phyloP scores from a whole-genome alignment of 768 basidiomycete species.

The Mycena maculata region DNA sequence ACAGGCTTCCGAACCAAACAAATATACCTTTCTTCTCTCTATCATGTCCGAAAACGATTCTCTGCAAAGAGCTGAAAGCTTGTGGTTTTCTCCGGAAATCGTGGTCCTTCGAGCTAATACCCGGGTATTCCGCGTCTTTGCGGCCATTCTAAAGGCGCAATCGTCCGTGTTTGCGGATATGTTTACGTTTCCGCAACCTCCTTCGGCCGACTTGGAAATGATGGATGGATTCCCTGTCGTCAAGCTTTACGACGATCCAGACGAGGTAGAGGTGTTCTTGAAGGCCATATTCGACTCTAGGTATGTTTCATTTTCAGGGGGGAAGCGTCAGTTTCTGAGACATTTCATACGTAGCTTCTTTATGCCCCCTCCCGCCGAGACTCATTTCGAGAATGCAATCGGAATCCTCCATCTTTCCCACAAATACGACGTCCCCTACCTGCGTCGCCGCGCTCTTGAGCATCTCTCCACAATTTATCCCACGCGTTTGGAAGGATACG shows the following conservation, averaged over 20 bases:
- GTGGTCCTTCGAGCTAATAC: neutral
- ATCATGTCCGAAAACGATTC: neutral
- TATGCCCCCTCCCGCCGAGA: constrained; percentile 6
- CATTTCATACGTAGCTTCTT: constrained; percentile 9
- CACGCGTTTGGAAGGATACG: neutral
- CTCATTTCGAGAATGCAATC: neutral
- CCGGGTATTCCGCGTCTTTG: neutral
- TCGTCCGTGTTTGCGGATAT: constrained; percentile 11
- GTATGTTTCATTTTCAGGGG: neutral
- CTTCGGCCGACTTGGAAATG: constrained; percentile 4
- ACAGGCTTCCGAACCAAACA: neutral
- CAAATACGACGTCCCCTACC: constrained; percentile 17
- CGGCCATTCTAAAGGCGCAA: neutral
- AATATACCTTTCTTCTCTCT: neutral
- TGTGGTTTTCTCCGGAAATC: constrained; percentile 12
- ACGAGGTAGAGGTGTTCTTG: constrained; percentile 12
- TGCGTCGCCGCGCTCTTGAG: constrained; percentile 14
- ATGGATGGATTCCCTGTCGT: constrained; percentile 20
- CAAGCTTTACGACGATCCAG: constrained; percentile 7
- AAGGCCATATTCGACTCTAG: constrained; percentile 20
- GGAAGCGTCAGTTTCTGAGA: neutral
- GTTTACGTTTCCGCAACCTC: constrained; percentile 19
- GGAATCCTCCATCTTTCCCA: constrained; percentile 5
- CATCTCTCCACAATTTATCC: neutral
- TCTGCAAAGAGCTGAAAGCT: neutral